Evolutionary conservation across 768 basidiomycete species (phyloP), one percentile per base, ranked within the genome.

Genomic region (Xerocomus brunneocitrinus): DNA sequence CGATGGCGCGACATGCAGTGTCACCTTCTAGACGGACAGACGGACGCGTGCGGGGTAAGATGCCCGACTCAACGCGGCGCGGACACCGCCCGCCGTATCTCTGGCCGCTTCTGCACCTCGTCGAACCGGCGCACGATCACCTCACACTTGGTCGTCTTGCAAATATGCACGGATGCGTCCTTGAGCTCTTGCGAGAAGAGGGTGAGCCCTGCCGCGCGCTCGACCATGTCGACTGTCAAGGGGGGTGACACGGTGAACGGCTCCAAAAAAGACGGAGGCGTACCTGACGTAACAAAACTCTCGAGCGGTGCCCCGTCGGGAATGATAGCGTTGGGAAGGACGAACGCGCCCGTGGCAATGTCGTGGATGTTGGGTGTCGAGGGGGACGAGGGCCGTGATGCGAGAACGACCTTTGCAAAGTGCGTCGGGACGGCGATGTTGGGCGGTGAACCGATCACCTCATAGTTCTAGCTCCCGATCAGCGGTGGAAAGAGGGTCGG

Each of bases 391-490:
- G 91, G 87, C 58, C 80, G 81, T 0, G 90, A 79, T 2, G 89
- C 79, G 48, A 98, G 76, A 24, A 98, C 84, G 31, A 98, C 95
- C 70, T 98, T 98, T 31, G 95, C 95, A 67, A 98, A 98, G 67
- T 99, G 97, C 5, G 97, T 98, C 2, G 97, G 97, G 16, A 99
- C 97, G 46, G 90, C 77, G 54, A 98, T 76, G 63, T 89, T 91
- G 10, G 94, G 92, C 10, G 93, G 91, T 16, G 79, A 80, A 0
- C 97, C 97, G 59, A 99, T 98, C 40, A 99, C 88, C 77, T 99
- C 95, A 67, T 98, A 84, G 3, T 81, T 85, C 93, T 98, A 28
- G 25, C 41, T 19, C 24, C 8, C 42, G 38, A 9, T 53, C 22
- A 38, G 43, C 13, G 34, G 35, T 13, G 49, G 44, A 7, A 49